These are phyloP conservation scores for Podaxis carcinomalis DNA, from an alignment of 768 basidiomycete genomes.

Conservation along the genomic window DNA sequence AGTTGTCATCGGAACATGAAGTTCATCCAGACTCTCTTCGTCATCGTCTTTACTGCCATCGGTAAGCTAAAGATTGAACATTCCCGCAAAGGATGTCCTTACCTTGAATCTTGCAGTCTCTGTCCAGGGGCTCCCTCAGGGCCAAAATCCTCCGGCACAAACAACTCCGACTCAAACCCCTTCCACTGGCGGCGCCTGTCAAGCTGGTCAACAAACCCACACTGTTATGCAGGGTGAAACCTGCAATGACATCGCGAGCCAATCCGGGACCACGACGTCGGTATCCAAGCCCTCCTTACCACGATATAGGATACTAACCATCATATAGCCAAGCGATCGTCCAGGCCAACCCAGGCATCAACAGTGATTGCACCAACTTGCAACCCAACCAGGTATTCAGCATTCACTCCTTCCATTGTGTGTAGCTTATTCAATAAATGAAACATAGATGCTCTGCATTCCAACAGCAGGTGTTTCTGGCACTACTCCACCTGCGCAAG, in stretches of 20 bases:
- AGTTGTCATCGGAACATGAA: too few species aligned
- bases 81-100: background rate
- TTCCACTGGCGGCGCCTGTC: background rate
- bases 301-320: background rate
- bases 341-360: background rate
- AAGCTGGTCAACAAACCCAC: background rate
- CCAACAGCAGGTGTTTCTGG: background rate
- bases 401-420: background rate
- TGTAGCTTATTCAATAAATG: background rate
- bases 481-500: background rate
- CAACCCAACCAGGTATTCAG: background rate
- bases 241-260: background rate
- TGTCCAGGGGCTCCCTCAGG: background rate
- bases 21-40: background rate
- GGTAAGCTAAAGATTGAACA: background rate
- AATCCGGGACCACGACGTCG: background rate
- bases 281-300: background rate
- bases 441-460: background rate
- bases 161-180: background rate
- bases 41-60: background rate
- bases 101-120: background rate
- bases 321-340: background rate
- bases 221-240: background rate
- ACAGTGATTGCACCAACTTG: background rate
- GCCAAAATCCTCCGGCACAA: background rate